Conservation (phyloP, 1,284 basidiomycete genomes). For the Cryptococcus jaspeensis region DNA sequence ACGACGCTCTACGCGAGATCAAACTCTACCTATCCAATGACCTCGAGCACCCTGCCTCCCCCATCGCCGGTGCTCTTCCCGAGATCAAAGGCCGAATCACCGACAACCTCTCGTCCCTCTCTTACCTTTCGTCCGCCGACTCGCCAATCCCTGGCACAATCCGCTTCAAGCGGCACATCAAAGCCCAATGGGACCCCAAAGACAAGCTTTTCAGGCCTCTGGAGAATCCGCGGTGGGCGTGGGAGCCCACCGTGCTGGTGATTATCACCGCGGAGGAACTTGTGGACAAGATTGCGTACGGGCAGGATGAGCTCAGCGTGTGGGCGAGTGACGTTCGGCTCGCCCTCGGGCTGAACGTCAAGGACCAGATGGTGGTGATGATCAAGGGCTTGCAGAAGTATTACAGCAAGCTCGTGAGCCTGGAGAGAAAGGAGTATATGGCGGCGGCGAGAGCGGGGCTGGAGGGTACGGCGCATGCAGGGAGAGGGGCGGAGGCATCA, state of each 20-base stretch:
- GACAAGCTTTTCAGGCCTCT: conserved; percentile 41
- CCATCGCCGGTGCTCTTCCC: conserved; percentile 43
- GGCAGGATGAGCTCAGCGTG: conserved; percentile 16
- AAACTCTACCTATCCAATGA: conserved; percentile 46
- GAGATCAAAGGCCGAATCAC: conserved; percentile 36
- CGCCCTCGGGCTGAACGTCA: conserved; percentile 19
- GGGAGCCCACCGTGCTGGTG: conserved; percentile 51
- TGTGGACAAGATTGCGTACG: conserved; percentile 37
- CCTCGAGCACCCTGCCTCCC: conserved; percentile 33
- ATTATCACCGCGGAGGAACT: conserved; percentile 42
- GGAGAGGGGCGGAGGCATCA: background rate
- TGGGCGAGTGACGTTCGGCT: conserved; percentile 36
- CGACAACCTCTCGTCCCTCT: conserved; percentile 33
- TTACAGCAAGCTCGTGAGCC: conserved; percentile 34
- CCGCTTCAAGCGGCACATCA: conserved; percentile 43
- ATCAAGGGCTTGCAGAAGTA: conserved; percentile 47
- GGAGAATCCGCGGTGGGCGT: conserved; percentile 30
- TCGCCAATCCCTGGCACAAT: conserved; percentile 37
- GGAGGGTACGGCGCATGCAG: conserved; percentile 1
- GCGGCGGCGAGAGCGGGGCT: conserved; percentile 37
- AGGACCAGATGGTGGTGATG: conserved; percentile 42
- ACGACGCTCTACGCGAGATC: conserved; percentile 47
- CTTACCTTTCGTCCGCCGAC: conserved; percentile 26
- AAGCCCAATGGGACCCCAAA: conserved; percentile 32
- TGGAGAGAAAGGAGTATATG: conserved; percentile 36